Evolutionary conservation across 73 alveolate species (phyloP).

Genomic region (Tetrahymena thermophila): DNA sequence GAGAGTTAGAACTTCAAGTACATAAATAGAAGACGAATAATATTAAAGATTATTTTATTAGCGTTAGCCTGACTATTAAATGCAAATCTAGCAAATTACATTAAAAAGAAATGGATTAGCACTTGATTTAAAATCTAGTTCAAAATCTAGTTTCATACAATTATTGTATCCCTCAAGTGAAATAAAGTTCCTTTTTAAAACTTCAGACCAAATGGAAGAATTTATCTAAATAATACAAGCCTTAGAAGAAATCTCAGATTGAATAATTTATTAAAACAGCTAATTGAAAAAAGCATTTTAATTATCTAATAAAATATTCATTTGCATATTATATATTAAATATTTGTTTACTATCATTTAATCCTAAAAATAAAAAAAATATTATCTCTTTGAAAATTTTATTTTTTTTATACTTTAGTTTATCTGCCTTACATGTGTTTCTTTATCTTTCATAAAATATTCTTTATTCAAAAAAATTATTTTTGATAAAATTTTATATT

Average conservation of each 20-base stretch:
- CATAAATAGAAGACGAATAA: background rate
- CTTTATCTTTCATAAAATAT: no score
- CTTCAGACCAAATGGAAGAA: background rate
- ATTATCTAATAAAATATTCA: no score
- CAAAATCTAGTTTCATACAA: background rate
- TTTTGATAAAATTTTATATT: no score
- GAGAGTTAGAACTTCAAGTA: background rate
- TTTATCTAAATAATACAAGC: background rate
- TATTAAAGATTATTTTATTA: background rate
- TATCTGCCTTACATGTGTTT: no score
- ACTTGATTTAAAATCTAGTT: background rate
- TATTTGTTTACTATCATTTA: no score
- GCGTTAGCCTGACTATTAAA: background rate
- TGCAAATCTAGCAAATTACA: background rate
- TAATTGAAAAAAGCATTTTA: no score
- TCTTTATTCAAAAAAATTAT: no score
- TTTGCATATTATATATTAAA: no score
- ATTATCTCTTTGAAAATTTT: no score
- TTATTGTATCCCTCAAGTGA: background rate
- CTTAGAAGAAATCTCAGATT: background rate
- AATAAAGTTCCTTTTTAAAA: background rate
- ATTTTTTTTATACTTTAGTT: no score
- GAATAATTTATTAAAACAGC: background rate
- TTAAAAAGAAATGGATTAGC: background rate
- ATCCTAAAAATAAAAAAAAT: no score